A percentile compares a stretch with the other conserved stretches of the same genome.
These are phyloP conservation scores for Tulasnella sp. DNA, from an alignment of 768 basidiomycete genomes.

Conservation along the genomic window DNA sequence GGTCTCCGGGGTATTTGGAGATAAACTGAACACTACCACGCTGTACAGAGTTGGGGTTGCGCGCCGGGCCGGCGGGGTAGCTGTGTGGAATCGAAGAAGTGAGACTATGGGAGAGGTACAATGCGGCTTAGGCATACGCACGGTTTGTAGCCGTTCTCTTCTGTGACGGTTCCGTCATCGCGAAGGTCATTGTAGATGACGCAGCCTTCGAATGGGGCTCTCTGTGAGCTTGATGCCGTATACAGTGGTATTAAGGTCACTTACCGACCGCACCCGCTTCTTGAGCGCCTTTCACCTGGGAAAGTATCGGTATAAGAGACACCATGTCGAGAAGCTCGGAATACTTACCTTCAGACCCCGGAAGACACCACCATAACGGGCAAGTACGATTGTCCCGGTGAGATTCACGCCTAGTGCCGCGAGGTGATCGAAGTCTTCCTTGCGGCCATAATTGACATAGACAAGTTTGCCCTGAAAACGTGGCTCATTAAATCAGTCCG, in stretches of 20 bases:
- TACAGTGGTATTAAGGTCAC: neutral
- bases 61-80: conserved; percentile 80
- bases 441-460: conserved; percentile 72
- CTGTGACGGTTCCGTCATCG: conserved; percentile 72
- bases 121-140: conserved; percentile 24
- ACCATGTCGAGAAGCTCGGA: conserved; percentile 13
- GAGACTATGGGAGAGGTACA: neutral
- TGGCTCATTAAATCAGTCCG: conserved; percentile 16
- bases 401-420: conserved; percentile 55
- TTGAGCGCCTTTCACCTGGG: conserved; percentile 68
- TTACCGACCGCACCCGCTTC: conserved; percentile 61
- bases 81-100: conserved; percentile 22
- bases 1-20: conserved; percentile 51
- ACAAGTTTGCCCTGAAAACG: conserved; percentile 41
- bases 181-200: conserved; percentile 80
- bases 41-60: conserved; percentile 74
- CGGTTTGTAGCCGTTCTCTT: conserved; percentile 60
- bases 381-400: conserved; percentile 65
- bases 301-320: neutral
- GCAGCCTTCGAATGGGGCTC: conserved; percentile 28
- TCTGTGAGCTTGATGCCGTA: neutral
- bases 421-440: conserved; percentile 63
- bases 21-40: conserved; percentile 74
- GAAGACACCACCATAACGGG: conserved; percentile 48
- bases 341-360: conserved; percentile 69